Evolutionary conservation across 441 rosid genomes (phyloP).

Genomic region (Syzygium malaccense): DNA sequence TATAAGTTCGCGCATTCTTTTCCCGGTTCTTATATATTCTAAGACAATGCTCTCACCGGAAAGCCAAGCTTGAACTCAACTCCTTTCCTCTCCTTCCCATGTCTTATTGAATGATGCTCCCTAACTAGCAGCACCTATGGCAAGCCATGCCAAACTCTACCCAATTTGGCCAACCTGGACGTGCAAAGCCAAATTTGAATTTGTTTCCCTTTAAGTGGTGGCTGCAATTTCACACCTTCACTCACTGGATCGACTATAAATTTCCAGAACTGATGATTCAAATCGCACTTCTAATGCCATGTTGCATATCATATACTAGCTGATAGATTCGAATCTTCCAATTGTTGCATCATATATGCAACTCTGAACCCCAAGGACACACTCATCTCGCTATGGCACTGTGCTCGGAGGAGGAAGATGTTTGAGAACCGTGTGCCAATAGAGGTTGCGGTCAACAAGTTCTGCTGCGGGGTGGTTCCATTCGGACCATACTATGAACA

Average conservation of each 20-base stretch:
- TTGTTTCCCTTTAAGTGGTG: too few species aligned
- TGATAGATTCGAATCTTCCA: neutral
- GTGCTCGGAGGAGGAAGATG: neutral
- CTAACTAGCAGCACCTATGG: neutral
- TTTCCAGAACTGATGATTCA: too few species aligned
- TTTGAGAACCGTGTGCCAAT: neutral
- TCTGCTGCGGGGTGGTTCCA: neutral
- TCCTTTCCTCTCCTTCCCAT: neutral
- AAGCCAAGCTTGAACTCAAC: neutral
- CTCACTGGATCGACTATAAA: too few species aligned
- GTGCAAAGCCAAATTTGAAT: too few species aligned
- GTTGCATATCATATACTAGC: neutral
- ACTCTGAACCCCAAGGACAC: neutral
- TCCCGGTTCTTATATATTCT: neutral
- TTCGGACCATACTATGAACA: slow-evolving; percentile 14
- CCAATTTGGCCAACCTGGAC: neutral
- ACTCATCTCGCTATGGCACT: slow-evolving; percentile 3
- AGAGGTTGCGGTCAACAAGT: slow-evolving; percentile 9
- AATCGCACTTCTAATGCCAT: neutral
- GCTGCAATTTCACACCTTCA: too few species aligned
- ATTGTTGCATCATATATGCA: neutral
- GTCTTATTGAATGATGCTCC: neutral
- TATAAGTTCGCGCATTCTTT: neutral
- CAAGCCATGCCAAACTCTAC: too few species aligned
- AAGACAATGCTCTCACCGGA: neutral